Base-by-base conservation (phyloP, 768 basidiomycete genomes). In the Hygrocybe coccinea region DNA sequence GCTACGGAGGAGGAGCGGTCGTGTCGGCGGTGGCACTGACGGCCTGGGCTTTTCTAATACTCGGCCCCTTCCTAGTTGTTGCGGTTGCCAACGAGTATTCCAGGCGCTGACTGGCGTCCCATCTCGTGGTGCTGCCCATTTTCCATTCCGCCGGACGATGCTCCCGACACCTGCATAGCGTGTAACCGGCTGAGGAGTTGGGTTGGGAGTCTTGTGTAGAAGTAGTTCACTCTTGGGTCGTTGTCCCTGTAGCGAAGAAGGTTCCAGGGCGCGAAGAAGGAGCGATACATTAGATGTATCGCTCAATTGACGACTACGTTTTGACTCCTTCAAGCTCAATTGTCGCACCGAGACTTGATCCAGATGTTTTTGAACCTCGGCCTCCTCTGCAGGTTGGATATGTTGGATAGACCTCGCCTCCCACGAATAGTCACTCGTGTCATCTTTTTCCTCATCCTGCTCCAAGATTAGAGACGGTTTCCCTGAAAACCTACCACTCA, bases 1-100 rank as follows among this genome's bases (percentile, higher is more conserved):
- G 43, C 17, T 46, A n/a, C 21, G 44, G 63, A 59, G n/a, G 62
- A 58, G 15, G 61, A 64, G 17, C 61, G 64, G 17, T 37, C 56
- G 48, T 49, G 50, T 25, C 41, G 48, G 48, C 22, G 45, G 49
- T 45, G 54, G 39, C 45, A 38, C 21, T 45, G 54, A 25, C 19
- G 37, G n/a, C 12, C 4, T 22, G 24, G 46, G 19, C 33, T n/a
- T 22, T 19, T 12, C 44, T 12, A 17, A 22, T 46, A n/a, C 3
- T 17, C 17, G n/a, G 17, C 21, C 11, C 22, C 21, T 46, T 17
- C 21, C 11, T 22, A 5, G 44, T 12, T 19, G 2, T 22, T n/a
- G 21, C 5, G n/a, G n/a, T n/a, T n/a, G n/a, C n/a, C n/a, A 4
- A 22, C 44, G 38, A 41, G 15, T 11, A 19, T 14, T 11, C 38